phyloP scores from a whole-genome alignment of 371 early-diverging fungal genomes.

The Mucor racemosus region DNA sequence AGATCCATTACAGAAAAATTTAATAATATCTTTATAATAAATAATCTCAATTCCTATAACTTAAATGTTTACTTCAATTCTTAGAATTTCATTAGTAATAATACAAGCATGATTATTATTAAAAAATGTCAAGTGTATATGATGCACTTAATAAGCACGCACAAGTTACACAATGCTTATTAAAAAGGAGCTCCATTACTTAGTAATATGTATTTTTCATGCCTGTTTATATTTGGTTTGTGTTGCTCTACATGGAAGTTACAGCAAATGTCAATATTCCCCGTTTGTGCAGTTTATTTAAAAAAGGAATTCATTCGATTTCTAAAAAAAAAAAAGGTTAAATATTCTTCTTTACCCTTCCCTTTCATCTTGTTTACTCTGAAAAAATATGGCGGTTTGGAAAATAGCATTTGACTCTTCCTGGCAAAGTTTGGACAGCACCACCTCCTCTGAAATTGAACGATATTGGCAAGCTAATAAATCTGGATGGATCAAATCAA shows the following conservation, averaged over 20 bases:
- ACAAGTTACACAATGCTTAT: not conserved
- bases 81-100: not conserved
- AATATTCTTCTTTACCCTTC: not conserved
- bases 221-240: not conserved
- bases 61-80: not conserved
- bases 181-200: not conserved
- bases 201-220: not conserved
- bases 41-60: not conserved
- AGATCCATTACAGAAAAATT: not conserved
- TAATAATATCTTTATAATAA: not conserved
- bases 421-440: not conserved
- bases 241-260: not conserved
- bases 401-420: slow-evolving; percentile 2
- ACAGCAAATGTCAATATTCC: not conserved
- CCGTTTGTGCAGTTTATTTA: not conserved
- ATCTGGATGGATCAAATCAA: not conserved
- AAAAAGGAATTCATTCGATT: not conserved
- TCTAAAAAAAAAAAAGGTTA: not conserved
- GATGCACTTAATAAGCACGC: not conserved
- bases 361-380: not conserved
- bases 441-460: not conserved
- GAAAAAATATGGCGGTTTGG: not conserved
- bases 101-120: not conserved
- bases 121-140: not conserved
- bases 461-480: not conserved